Base-by-base conservation (phyloP, 148 eudicot species). In the Camellia granthamiana region DNA sequence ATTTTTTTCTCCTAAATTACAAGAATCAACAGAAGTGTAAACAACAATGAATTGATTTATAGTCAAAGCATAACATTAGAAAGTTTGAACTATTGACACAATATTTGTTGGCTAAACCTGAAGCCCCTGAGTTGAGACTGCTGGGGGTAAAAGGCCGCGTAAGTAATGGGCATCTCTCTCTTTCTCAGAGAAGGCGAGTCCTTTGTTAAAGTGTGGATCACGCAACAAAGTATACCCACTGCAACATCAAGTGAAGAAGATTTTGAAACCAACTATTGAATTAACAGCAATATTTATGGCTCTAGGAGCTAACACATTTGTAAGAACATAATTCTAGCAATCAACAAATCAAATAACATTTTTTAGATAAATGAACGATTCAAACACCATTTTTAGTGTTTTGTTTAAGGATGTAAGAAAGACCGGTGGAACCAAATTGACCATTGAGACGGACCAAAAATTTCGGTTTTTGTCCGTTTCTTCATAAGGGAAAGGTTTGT, bases 131-230 rank as follows among this genome's bases (percentile, higher is more conserved):
- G 90, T 63, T 60, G 88, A 61, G 72, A 84, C 70, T 0, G 81
- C 85, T 56, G 98, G 98, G 46, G 98, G 98, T 78, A 95, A 84
- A 68, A 95, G 88, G 79, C 98, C 98, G 10, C 92, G 84, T 84
- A 95, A 83, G 84, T 87, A 95, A 84, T 93, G 95, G 59, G 96
- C 97, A 83, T 95, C 94, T 81, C 98, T 90, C 79, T 95, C 98
- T 77, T 81, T 88, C 58, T 93, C 93, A 0, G 94, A 83, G 80
- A 95, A 95, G 64, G 90, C 91, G 72, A 91, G 93, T 58, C 97
- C 98, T 85, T 95, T 95, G 90, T 95, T 95, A 84, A 89, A 89
- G 80, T 65, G 96, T 77, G 97, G 97, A 83, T 95, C 91, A 60
- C 98, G 92, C 87, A 95, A 79, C 87, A 95, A 83, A 54, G 85